Base-by-base conservation (phyloP, 805 yeast genomes). In the Candida manassasensis region DNA sequence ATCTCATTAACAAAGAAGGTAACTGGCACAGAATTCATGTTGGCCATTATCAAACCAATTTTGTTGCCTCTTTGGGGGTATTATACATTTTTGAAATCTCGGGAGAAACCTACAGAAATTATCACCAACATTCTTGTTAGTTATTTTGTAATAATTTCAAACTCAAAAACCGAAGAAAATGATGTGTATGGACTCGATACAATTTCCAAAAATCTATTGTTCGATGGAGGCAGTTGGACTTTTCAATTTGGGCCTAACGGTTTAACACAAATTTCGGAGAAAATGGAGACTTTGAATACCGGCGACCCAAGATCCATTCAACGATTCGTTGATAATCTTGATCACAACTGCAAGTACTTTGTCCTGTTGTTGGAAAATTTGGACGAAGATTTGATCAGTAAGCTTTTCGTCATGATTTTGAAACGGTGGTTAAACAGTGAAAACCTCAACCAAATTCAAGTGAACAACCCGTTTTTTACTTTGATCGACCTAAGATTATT, bases 401-500 rank as follows among this genome's bases (percentile, higher is more conserved):
- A 48, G 21, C 55, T 69, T 2, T 83, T 87, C 45, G 55, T 77
- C 3, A 42, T 41, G 0, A 56, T 79, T 1, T 59, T 90, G 41
- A 69, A 70, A 38, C 63, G 79, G 44, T 85, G 95, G 89, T 64
- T 84, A 9, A 48, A 53, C 2, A 34, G 27, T 2, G 30, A 37
- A 2, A 25, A 48, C 33, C 15, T 36, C 41, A 36, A 38, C 8
- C 32, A 26, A 1, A 34, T 19, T 18, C 34, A 27, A 4, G 63
- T 59, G 2, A 61, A 63, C 4, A 68, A 71, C 40, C 81, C 85
- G n/a, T 70, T 76, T 35, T 45, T 69, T 6, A 64, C 74, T 36
- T 59, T 84, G 24, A 59, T 77, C 5, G 81, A 83, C 48, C 60
- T 86, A 39, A 73, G 81, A 40, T 50, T 86, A 8, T 55, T 89